Percentiles rank a stretch among this genome's conserved stretches.
phyloP scores from a whole-genome alignment of 805 yeast genomes.

The Dipodascopsis uninucleata region DNA sequence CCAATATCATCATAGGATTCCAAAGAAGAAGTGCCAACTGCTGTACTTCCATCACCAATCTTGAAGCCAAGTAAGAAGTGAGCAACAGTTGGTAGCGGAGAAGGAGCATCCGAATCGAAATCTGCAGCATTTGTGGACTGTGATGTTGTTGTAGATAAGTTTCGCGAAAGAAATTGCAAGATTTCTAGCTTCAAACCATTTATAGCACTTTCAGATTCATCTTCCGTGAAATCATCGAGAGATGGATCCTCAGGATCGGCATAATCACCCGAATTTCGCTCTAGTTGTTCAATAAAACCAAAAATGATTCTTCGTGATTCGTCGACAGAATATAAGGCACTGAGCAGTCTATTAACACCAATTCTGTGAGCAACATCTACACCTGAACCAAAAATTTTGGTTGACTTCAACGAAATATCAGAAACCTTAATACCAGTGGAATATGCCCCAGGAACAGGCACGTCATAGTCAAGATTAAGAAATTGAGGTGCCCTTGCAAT shows the following conservation, averaged over 20 bases:
- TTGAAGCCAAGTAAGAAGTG: slow-evolving; percentile 80
- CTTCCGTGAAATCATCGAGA: no score
- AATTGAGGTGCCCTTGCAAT: slow-evolving; percentile 52
- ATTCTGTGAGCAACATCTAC: slow-evolving; percentile 18
- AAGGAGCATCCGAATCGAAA: slow-evolving; percentile 16
- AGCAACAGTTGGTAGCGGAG: slow-evolving; percentile 51
- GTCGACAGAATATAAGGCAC: slow-evolving; percentile 68
- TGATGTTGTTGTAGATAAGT: slow-evolving; percentile 7
- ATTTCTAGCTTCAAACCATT: slow-evolving; percentile 54
- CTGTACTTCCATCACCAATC: slow-evolving; percentile 46
- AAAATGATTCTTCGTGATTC: slow-evolving; percentile 72
- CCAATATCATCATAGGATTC: slow-evolving; percentile 33
- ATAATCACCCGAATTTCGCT: slow-evolving; percentile 37
- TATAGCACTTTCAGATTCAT: no score
- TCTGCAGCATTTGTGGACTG: slow-evolving; percentile 32
- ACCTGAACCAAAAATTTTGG: slow-evolving; percentile 5
- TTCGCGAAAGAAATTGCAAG: slow-evolving; percentile 55
- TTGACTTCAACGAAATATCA: slow-evolving; percentile 10
- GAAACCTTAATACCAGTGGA: slow-evolving; percentile 17
- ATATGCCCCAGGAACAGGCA: slow-evolving; percentile 21
- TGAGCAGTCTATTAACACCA: slow-evolving; percentile 59
- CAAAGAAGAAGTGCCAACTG: slow-evolving; percentile 41
- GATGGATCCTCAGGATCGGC: slow-evolving; percentile 37
- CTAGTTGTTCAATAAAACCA: slow-evolving; percentile 67
- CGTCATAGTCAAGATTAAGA: slow-evolving; percentile 23